These are phyloP conservation scores for Immersiella caudata DNA, from an alignment of 495 filamentous ascomycete species.

Conservation along the genomic window DNA sequence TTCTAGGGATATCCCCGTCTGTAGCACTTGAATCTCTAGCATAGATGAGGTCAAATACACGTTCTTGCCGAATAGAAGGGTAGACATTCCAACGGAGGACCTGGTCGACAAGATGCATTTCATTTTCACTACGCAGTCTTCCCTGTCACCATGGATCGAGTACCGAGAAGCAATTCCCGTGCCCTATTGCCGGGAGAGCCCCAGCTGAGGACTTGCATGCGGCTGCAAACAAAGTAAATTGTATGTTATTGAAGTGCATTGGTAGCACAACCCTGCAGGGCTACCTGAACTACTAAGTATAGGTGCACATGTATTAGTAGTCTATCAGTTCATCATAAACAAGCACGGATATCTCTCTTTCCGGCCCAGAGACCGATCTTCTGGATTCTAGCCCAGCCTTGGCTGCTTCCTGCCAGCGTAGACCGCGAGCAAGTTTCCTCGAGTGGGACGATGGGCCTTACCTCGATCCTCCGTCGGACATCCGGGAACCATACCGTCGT, in stretches of 20 bases:
- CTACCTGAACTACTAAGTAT: neutral
- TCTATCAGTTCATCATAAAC: neutral
- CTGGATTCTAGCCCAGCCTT: neutral
- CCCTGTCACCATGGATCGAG: neutral
- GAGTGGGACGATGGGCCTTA: neutral
- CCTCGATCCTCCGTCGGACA: slow-evolving; percentile 2
- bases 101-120: neutral
- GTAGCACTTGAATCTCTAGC: no score
- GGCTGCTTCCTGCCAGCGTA: neutral
- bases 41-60: no score
- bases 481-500: neutral
- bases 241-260: neutral
- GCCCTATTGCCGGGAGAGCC: neutral
- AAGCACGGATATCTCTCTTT: neutral
- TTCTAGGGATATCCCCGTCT: no score
- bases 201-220: neutral
- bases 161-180: neutral
- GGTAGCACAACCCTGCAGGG: neutral
- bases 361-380: neutral
- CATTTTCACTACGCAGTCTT: neutral
- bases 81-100: no score
- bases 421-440: slow-evolving; percentile 5
- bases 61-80: no score
- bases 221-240: neutral
- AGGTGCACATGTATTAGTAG: neutral